phyloP scores from a whole-genome alignment of 2,329 filamentous ascomycete species.

The Macrophomina pseudophaseolina region DNA sequence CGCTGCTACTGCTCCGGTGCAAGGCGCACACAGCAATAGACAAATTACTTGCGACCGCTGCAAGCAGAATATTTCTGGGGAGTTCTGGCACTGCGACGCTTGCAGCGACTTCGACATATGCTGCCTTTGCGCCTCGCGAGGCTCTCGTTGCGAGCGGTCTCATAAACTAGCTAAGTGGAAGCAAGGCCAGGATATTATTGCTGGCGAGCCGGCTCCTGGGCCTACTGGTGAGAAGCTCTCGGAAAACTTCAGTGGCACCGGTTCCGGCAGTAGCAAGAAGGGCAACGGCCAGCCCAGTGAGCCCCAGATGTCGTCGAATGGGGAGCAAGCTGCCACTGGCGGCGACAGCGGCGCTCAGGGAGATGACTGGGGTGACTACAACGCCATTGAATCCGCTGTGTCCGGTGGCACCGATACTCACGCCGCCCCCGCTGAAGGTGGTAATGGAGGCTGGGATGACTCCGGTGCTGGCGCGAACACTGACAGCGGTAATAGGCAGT shows the following conservation, averaged over 20 bases:
- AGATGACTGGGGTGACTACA: not conserved
- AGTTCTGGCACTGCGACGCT: conserved; percentile 7
- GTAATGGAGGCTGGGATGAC: too few species aligned
- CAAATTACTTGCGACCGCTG: conserved; percentile 4
- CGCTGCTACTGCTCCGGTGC: not conserved
- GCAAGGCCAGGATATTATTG: not conserved
- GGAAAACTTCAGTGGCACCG: not conserved
- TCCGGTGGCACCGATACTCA: not conserved
- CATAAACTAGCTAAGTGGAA: conserved; percentile 9
- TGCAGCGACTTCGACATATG: conserved; percentile 19
- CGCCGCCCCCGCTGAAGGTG: not conserved
- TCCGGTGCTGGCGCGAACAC: too few species aligned
- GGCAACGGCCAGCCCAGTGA: not conserved
- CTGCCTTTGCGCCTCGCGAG: not conserved
- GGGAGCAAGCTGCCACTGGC: not conserved
- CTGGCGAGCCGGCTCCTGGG: not conserved
- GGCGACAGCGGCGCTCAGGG: not conserved
- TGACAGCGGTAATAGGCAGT: not conserved
- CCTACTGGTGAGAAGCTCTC: not conserved
- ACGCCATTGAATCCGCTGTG: not conserved
- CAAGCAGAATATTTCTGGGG: not conserved
- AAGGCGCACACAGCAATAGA: not conserved
- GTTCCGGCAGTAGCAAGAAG: not conserved
- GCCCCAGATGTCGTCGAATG: too few species aligned
- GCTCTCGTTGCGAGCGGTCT: conserved; percentile 1